phyloP scores from a whole-genome alignment of 2,329 filamentous ascomycete species.

The Epichloe glyceriae region DNA sequence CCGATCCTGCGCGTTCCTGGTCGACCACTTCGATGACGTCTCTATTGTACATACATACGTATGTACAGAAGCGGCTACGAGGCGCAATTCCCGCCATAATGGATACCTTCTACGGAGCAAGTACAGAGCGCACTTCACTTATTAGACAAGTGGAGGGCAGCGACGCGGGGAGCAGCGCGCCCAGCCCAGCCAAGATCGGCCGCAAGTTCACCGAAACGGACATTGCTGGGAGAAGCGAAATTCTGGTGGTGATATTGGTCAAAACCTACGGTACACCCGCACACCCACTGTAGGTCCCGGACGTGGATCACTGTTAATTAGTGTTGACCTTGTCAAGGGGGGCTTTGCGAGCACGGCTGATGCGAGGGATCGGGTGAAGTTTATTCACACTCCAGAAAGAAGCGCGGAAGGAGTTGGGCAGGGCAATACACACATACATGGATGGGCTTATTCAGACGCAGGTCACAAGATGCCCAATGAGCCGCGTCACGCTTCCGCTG shows the following conservation, averaged over 20 bases:
- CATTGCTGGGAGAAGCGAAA: no score
- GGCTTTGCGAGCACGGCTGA: not conserved
- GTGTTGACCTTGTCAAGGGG: not conserved
- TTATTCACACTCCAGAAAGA: not conserved
- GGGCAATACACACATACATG: no score
- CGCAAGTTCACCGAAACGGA: no score
- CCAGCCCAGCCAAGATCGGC: no score
- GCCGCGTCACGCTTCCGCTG: not conserved
- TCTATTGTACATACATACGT: not conserved
- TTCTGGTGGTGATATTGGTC: no score
- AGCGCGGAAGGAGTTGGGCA: not conserved
- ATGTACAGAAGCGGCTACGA: not conserved
- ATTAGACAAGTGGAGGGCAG: no score
- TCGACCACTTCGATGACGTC: not conserved
- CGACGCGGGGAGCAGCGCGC: no score
- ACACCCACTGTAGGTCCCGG: not conserved
- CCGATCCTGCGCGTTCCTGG: slow-evolving; percentile 1
- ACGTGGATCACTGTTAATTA: not conserved
- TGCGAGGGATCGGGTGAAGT: not conserved
- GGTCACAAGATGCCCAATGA: slow-evolving; percentile 3
- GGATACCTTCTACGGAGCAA: no score
- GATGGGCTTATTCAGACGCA: slow-evolving; percentile 5
- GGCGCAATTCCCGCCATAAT: no score
- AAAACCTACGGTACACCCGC: no score
- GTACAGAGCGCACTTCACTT: no score